phyloP scores from a whole-genome alignment of 768 basidiomycete genomes.

The Suillus ampliporus region DNA sequence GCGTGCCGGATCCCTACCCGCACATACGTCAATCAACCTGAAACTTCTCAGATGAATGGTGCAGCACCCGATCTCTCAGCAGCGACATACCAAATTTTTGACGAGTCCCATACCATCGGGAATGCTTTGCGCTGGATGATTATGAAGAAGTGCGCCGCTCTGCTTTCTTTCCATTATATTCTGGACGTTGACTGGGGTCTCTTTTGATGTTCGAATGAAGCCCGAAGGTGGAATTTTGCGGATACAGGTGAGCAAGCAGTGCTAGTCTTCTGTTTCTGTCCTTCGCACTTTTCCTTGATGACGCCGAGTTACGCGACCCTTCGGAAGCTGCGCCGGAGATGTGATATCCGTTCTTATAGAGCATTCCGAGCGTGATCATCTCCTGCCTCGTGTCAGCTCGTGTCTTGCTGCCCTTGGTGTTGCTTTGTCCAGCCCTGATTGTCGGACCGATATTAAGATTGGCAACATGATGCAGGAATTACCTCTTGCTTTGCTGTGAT shows the following conservation, averaged over 20 bases:
- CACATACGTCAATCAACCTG: background rate
- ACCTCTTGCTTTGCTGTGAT: background rate
- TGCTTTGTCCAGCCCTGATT: slow-evolving; percentile 20
- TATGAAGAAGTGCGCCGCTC: slow-evolving; percentile 88
- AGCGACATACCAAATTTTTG: too few species aligned
- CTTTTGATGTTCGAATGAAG: slow-evolving; percentile 46
- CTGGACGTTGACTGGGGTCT: background rate
- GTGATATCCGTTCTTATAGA: background rate
- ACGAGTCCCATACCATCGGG: too few species aligned
- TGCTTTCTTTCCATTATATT: slow-evolving; percentile 1
- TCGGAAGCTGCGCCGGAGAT: background rate
- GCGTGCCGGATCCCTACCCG: background rate
- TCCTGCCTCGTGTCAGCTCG: background rate
- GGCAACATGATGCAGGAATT: slow-evolving; percentile 3
- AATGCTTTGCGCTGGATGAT: slow-evolving; percentile 97
- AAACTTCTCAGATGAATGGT: slow-evolving; percentile 74
- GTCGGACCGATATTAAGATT: background rate
- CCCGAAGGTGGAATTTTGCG: slow-evolving; percentile 97
- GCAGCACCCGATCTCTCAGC: slow-evolving; percentile 84
- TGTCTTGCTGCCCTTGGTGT: background rate
- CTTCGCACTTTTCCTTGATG: background rate
- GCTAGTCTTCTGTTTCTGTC: background rate
- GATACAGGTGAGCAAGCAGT: slow-evolving; percentile 75
- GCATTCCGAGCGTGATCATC: background rate
- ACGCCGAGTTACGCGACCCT: too few species aligned